These are phyloP conservation scores for Triangularia verruculosa DNA, from an alignment of 2,329 filamentous ascomycete genomes.

Conservation along the genomic window DNA sequence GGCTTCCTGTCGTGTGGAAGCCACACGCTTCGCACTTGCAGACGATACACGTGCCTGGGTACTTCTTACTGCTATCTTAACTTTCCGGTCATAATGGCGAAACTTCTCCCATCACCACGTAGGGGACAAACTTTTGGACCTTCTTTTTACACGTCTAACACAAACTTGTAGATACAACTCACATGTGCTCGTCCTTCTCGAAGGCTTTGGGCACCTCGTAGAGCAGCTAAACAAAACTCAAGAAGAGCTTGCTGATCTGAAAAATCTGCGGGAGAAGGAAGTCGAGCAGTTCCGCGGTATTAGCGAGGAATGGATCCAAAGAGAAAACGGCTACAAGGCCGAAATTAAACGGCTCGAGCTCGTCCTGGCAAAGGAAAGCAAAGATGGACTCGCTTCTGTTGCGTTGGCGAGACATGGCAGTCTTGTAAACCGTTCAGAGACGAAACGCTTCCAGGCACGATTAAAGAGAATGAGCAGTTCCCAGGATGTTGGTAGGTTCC, in stretches of 20 bases:
- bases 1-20: neutral
- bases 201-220: slow-evolving; percentile 35
- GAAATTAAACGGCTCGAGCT: slow-evolving; percentile 42
- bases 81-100: neutral
- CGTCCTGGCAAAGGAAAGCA: slow-evolving; percentile 34
- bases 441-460: slow-evolving; percentile 32
- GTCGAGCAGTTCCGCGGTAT: slow-evolving; percentile 37
- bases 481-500: slow-evolving; percentile 14
- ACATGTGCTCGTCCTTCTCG: slow-evolving; percentile 39
- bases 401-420: slow-evolving; percentile 42
- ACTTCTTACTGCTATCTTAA: neutral
- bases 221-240: slow-evolving; percentile 22
- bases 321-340: slow-evolving; percentile 38
- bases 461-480: slow-evolving; percentile 30
- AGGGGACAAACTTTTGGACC: neutral
- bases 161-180: slow-evolving; percentile 37
- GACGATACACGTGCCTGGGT: neutral
- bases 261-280: slow-evolving; percentile 32
- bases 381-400: slow-evolving; percentile 44
- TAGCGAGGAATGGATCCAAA: slow-evolving; percentile 38
- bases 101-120: neutral
- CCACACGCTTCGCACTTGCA: neutral
- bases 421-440: slow-evolving; percentile 39
- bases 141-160: neutral
- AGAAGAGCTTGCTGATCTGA: slow-evolving; percentile 30